Evolutionary conservation across 2,329 filamentous ascomycete species (phyloP), one percentile per base, ranked within the genome.

Genomic region (Colletotrichum kahawae): DNA sequence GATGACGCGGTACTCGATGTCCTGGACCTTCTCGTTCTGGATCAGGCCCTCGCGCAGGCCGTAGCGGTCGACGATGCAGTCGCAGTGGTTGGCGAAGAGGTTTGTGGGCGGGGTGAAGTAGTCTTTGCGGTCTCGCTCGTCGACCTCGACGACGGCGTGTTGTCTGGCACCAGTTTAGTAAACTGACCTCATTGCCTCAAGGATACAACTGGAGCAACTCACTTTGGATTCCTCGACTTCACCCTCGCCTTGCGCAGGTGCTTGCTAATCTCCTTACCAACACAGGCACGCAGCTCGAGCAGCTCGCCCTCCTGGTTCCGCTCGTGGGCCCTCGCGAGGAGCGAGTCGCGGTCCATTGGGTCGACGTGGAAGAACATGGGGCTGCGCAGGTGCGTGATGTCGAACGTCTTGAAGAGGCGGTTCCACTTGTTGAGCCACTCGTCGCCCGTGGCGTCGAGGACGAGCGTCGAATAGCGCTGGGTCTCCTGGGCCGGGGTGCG

Each of bases 331-430:
- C 93, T 94, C 1, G 92, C 92, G 27, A 96, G 84, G 78, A 96
- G 84, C 0, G 92, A 92, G 84, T 96, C 94, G 2, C 94, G 88
- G 82, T 96, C 94, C 1, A 90, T 87, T 0, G 94, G 94, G 79
- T 96, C 94, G 16, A 95, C 88, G 80, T 97, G 94, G 85, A 95
- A 96, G 79, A 96, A 94, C 93, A 96, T 94, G 0, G 94, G 94
- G 78, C 93, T 95, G 18, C 94, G 89, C 51, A 97, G 85, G 79
- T 95, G 91, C 2, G 89, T 87, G 62, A 96, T 96, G 64, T 92
- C 89, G 59, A 95, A 91, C 4, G 89, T 90, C 36, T 88, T 86
- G 83, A 96, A 96, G 5, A 93, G 88, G 16, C 87, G 85, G 59
- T 94, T 91, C 94, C 94, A 96, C 54, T 91, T 88, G 12, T 88